A percentile compares a stretch with the other conserved stretches of the same genome.
phyloP scores from a whole-genome alignment of 345 rosid genomes.

The Lenwebbia sp. region DNA sequence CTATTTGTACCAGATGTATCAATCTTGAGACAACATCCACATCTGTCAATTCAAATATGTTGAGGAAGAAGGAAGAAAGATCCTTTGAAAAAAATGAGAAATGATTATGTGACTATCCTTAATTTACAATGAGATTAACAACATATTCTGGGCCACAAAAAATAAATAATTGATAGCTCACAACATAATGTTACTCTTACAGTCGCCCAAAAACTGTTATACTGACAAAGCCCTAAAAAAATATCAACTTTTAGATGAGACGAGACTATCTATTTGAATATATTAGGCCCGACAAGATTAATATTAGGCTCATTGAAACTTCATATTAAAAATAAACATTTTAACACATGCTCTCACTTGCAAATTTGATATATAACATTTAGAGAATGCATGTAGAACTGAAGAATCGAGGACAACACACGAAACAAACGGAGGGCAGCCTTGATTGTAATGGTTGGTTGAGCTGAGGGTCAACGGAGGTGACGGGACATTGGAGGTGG shows the following conservation, averaged over 20 bases:
- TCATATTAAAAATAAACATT: background rate
- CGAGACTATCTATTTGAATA: background rate
- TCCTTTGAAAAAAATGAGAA: background rate
- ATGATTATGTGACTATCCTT: too few relatives aligned
- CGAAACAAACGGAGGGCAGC: background rate
- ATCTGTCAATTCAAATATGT: too few relatives aligned
- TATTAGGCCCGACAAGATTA: background rate
- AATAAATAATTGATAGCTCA: too few relatives aligned
- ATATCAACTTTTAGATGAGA: background rate
- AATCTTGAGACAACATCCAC: background rate
- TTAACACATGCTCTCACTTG: background rate
- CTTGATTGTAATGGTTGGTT: too few relatives aligned
- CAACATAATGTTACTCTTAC: too few relatives aligned
- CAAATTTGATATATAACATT: background rate
- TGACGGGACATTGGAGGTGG: background rate
- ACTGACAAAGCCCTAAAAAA: too few relatives aligned
- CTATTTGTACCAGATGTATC: background rate
- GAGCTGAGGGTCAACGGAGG: background rate
- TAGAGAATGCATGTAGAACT: background rate
- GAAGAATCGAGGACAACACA: background rate
- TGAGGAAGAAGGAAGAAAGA: too few relatives aligned
- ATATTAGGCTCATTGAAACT: background rate
- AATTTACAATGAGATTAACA: too few relatives aligned
- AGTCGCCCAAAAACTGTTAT: too few relatives aligned
- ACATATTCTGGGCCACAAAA: too few relatives aligned